These are phyloP conservation scores for Bipolaris bicolor DNA, from an alignment of 2,329 filamentous ascomycete genomes.

Conservation along the genomic window DNA sequence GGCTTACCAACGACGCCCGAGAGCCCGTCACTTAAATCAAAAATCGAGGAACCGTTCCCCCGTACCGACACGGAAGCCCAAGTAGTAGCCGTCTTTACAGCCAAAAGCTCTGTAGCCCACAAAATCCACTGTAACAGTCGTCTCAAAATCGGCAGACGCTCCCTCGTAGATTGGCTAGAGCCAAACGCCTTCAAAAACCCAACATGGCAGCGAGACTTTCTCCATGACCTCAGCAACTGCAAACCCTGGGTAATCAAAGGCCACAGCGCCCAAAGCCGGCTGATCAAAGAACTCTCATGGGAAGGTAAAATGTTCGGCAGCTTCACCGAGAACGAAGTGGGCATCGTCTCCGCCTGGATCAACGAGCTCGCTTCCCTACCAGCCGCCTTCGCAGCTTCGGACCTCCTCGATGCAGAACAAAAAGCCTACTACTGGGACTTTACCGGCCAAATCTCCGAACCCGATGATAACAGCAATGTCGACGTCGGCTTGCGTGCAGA, in stretches of 20 bases:
- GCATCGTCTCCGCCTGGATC: constrained; percentile 51
- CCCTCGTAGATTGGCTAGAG: constrained; percentile 53
- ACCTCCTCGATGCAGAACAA: constrained; percentile 9
- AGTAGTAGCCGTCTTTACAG: constrained; percentile 42
- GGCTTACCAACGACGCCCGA: constrained; percentile 31
- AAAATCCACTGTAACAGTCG: constrained; percentile 52
- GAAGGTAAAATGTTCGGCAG: constrained; percentile 58
- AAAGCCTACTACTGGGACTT: constrained; percentile 33
- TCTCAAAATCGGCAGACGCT: constrained; percentile 48
- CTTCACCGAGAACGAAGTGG: constrained; percentile 54
- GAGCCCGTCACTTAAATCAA: constrained; percentile 21
- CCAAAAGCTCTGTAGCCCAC: constrained; percentile 50
- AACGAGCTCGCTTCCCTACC: constrained; percentile 32
- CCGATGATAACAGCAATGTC: neutral
- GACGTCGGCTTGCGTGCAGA: constrained; percentile 1
- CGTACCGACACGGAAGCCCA: constrained; percentile 19
- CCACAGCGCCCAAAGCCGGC: constrained; percentile 48
- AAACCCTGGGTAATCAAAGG: constrained; percentile 54
- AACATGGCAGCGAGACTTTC: constrained; percentile 46
- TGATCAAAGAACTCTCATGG: constrained; percentile 55
- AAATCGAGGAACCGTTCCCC: constrained; percentile 14
- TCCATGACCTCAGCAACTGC: constrained; percentile 44
- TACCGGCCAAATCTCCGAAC: constrained; percentile 12
- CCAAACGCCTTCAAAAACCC: constrained; percentile 38
- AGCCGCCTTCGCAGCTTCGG: neutral